Evolutionary conservation across 805 yeast species (phyloP), one percentile per base, ranked within the genome.

Genomic region (Ogataea ramenticola): DNA sequence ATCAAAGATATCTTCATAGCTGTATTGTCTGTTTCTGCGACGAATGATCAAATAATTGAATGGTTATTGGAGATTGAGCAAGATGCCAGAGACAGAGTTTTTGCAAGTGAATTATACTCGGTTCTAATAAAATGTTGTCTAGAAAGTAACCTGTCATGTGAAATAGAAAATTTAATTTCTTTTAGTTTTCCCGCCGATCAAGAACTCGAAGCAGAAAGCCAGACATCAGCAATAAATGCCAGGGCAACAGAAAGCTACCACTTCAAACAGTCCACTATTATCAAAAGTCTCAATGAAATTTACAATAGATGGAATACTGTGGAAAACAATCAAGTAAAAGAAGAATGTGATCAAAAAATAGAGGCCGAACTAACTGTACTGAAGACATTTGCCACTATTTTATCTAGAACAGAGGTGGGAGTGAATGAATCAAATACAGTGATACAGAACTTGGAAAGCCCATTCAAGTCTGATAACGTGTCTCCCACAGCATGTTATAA

Each of bases 401-500:
- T 34, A 12, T 34, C 37, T 11, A 12, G 19, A 20, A 7, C 17
- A 8, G 24, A 34, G 3, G 17, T 19, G 8, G 36, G 40, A 32
- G 39, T 45, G 12, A 46, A 49, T 15, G 51, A 39, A 9, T 41
- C 52, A 3, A 36, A 41, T 3, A 51, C 55, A 3, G 50, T 51
- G 12, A 36, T 49, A n/a, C 46, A 50, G 12, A 34, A 20, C 19
- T 6, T 34, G 6, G 7, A 2, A 43, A 46, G 17, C 42, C 52
- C 19, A 20, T n/a, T 32, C 7, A 7, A 16, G n/a, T 14, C n/a
- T 30, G 15, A 5, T 7, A 32, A 24, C 8, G 33, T 24, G 9
- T 40, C 33, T 4, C 34, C 43, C 2, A 21, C 21, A 11, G 41
- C 46, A 7, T 50, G 54, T 33, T 53, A 49, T 34, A 49, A 44